Conservation (phyloP, 306 rosid genomes). For the Mimosa bimucronata region DNA sequence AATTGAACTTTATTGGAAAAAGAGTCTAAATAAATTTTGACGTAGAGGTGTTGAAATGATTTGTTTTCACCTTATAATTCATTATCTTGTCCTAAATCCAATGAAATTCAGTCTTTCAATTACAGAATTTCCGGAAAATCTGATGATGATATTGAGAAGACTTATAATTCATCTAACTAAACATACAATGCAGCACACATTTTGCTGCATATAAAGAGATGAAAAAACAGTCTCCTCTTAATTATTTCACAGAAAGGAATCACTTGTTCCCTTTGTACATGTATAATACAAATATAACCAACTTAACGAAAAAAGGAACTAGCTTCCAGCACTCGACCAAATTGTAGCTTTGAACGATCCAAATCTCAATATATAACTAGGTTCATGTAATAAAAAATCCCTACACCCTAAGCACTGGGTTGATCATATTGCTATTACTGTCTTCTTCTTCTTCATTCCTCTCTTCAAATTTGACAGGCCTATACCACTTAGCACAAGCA, state of each 20-base stretch:
- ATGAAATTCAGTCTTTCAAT: not conserved
- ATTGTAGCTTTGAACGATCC: not conserved
- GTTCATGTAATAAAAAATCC: not conserved
- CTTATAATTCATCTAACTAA: not conserved
- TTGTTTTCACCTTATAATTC: not conserved
- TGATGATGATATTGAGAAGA: too few species aligned
- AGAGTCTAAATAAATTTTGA: too few species aligned
- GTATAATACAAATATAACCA: not conserved
- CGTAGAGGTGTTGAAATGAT: too few species aligned
- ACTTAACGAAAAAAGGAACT: not conserved
- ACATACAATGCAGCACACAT: not conserved
- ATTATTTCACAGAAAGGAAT: not conserved
- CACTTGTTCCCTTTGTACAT: not conserved
- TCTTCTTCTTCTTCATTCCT: slow-evolving; percentile 30
- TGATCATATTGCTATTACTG: too few species aligned
- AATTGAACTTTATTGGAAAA: too few species aligned
- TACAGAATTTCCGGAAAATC: not conserved
- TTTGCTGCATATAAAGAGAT: too few species aligned
- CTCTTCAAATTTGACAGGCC: slow-evolving; percentile 62
- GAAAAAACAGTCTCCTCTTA: not conserved
- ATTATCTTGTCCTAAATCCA: not conserved
- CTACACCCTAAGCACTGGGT: slow-evolving; percentile 25
- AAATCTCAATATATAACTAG: not conserved
- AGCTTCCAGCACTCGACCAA: too few species aligned
- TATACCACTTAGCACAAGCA: slow-evolving; percentile 73